These are phyloP conservation scores for Vaccinium corymbosum DNA, from an alignment of 148 eudicot genomes.

Conservation along the genomic window DNA sequence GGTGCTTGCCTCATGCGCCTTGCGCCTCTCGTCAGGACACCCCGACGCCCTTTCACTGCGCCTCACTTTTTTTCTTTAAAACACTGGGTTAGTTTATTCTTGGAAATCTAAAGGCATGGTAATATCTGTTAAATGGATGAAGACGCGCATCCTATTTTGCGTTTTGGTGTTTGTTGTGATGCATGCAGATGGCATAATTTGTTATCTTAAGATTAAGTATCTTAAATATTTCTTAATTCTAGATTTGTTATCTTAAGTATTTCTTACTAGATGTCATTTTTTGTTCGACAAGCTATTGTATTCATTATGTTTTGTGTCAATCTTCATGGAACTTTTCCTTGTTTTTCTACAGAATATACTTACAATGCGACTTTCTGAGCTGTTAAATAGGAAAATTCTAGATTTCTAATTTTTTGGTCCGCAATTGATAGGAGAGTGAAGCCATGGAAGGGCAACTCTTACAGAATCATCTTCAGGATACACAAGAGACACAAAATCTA, in stretches of 20 bases:
- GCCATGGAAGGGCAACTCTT: conserved; percentile 32
- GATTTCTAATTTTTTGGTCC: background rate
- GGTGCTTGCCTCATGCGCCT: too few relatives aligned
- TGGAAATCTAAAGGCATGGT: background rate
- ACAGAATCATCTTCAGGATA: conserved; percentile 22
- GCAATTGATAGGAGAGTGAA: conserved; percentile 21
- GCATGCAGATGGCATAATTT: background rate
- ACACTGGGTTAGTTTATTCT: background rate
- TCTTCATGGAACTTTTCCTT: background rate
- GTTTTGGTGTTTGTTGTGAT: background rate
- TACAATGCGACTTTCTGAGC: background rate
- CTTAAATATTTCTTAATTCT: background rate
- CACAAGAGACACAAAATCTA: background rate
- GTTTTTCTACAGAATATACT: conserved; percentile 13
- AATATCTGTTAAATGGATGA: background rate
- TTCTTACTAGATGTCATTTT: background rate
- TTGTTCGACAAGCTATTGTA: background rate
- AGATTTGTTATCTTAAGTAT: background rate
- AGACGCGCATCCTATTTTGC: background rate
- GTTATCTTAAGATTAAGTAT: background rate
- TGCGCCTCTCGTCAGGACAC: too few relatives aligned
- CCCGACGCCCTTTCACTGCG: too few relatives aligned
- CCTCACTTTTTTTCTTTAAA: too few relatives aligned
- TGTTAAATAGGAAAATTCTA: background rate
- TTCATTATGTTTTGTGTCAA: background rate